phyloP scores from a whole-genome alignment of 495 filamentous ascomycete genomes.

The Xylaria longipes region DNA sequence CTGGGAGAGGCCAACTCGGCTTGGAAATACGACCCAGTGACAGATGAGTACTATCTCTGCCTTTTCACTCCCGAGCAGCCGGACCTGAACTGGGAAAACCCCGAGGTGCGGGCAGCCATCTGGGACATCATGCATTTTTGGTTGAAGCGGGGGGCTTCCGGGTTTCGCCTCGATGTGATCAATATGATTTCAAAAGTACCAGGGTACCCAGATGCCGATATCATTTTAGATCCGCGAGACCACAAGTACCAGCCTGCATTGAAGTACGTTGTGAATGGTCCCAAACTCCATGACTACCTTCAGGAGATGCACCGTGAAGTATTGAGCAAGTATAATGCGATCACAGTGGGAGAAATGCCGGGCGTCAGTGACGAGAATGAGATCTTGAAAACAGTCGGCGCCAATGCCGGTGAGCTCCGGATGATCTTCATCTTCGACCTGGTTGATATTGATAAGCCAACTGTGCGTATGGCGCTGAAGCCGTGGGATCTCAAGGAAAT shows the following conservation, averaged over 20 bases:
- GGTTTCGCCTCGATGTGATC: conserved; percentile 71
- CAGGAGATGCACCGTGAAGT: conserved; percentile 59
- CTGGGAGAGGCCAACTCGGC: conserved; percentile 63
- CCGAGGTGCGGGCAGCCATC: conserved; percentile 61
- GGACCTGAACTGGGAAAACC: conserved; percentile 71
- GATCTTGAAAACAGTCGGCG: conserved; percentile 60
- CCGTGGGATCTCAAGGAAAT: conserved; percentile 62
- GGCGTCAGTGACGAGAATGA: conserved; percentile 58
- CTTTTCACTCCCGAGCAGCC: conserved; percentile 66
- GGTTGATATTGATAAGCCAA: conserved; percentile 57
- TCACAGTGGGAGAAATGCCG: conserved; percentile 71
- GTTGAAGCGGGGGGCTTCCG: conserved; percentile 61
- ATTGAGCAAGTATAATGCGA: conserved; percentile 61
- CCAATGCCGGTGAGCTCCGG: conserved; percentile 61
- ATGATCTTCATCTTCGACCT: conserved; percentile 73
- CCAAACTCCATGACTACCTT: conserved; percentile 65
- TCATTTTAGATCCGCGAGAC: conserved; percentile 41
- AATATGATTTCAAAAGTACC: conserved; percentile 69
- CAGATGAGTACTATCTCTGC: conserved; percentile 66
- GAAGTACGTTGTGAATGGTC: conserved; percentile 64
- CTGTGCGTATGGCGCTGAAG: conserved; percentile 49
- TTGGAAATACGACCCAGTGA: conserved; percentile 65
- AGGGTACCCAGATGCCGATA: conserved; percentile 61
- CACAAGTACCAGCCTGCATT: conserved; percentile 59
- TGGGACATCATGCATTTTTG: conserved; percentile 51